These are phyloP conservation scores for Auriscalpium microsporum DNA, from an alignment of 768 basidiomycete genomes.

Conservation along the genomic window DNA sequence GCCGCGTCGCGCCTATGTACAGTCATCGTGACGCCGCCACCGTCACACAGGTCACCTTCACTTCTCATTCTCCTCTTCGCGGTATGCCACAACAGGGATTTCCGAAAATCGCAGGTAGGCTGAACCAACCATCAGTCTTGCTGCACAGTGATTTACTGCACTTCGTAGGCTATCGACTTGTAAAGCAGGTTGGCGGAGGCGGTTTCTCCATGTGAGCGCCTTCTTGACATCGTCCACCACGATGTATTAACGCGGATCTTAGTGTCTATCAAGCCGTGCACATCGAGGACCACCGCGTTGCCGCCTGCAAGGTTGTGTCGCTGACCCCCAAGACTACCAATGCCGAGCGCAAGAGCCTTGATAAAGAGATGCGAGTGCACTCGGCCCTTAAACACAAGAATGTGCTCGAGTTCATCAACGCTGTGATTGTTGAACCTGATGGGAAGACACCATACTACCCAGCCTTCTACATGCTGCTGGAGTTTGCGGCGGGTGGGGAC, in stretches of 20 bases:
- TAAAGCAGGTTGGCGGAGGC: slow-evolving; percentile 77
- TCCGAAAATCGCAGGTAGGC: slow-evolving; percentile 12
- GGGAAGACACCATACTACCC: slow-evolving; percentile 49
- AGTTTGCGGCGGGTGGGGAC: slow-evolving; percentile 89
- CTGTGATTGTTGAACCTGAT: slow-evolving; percentile 62
- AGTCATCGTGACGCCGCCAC: neutral
- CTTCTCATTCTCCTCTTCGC: slow-evolving; percentile 11
- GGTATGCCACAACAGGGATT: slow-evolving; percentile 5
- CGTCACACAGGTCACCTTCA: neutral
- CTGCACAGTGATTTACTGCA: neutral
- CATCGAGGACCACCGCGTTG: slow-evolving; percentile 52
- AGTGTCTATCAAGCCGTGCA: slow-evolving; percentile 85
- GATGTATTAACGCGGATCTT: neutral
- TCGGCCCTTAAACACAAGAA: slow-evolving; percentile 67
- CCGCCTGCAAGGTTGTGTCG: slow-evolving; percentile 80
- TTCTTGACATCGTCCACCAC: neutral
- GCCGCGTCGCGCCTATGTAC: too few species aligned
- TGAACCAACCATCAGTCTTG: neutral
- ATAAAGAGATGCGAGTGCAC: slow-evolving; percentile 92
- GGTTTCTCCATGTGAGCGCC: slow-evolving; percentile 67
- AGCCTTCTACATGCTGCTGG: slow-evolving; percentile 88
- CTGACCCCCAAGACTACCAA: slow-evolving; percentile 57
- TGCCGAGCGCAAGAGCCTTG: slow-evolving; percentile 66
- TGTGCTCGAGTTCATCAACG: slow-evolving; percentile 78
- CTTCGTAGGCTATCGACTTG: slow-evolving; percentile 53